phyloP scores from a whole-genome alignment of 2,329 filamentous ascomycete genomes.

The Botrytis tulipae region DNA sequence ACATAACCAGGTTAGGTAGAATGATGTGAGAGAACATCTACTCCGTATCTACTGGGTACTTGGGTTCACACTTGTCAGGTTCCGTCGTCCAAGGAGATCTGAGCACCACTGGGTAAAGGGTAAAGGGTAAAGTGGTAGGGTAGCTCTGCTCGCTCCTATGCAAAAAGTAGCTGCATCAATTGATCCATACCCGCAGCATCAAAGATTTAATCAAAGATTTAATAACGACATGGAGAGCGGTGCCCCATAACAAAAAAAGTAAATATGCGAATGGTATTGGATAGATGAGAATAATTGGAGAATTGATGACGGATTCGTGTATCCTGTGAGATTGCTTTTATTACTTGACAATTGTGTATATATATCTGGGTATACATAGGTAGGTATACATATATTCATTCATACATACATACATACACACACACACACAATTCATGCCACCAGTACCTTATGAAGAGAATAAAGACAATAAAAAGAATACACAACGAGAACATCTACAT shows the following conservation, averaged over 20 bases:
- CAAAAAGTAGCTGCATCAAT: not conserved
- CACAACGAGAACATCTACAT: not conserved
- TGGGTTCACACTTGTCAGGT: not conserved
- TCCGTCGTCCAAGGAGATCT: slow-evolving; percentile 1
- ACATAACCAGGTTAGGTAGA: not conserved
- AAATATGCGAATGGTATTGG: not conserved
- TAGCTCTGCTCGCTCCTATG: not conserved
- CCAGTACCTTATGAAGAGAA: not conserved
- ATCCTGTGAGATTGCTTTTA: not conserved
- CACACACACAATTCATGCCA: too few relatives aligned
- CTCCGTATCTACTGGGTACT: too few relatives aligned
- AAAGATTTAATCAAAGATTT: not conserved
- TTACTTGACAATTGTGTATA: not conserved
- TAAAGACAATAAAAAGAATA: not conserved
- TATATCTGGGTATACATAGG: too few relatives aligned
- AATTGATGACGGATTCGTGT: not conserved
- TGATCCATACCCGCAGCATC: not conserved
- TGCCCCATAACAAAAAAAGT: not conserved
- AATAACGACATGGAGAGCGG: not conserved
- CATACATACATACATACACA: too few relatives aligned
- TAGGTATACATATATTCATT: too few relatives aligned
- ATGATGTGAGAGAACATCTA: not conserved
- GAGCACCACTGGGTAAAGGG: not conserved
- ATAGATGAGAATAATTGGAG: slow-evolving; percentile 1
- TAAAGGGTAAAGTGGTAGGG: not conserved